Percentiles rank a stretch among this genome's conserved stretches.
These are phyloP conservation scores for Pestalotiopsis sp. DNA, from an alignment of 2,329 filamentous ascomycete genomes.

Conservation along the genomic window DNA sequence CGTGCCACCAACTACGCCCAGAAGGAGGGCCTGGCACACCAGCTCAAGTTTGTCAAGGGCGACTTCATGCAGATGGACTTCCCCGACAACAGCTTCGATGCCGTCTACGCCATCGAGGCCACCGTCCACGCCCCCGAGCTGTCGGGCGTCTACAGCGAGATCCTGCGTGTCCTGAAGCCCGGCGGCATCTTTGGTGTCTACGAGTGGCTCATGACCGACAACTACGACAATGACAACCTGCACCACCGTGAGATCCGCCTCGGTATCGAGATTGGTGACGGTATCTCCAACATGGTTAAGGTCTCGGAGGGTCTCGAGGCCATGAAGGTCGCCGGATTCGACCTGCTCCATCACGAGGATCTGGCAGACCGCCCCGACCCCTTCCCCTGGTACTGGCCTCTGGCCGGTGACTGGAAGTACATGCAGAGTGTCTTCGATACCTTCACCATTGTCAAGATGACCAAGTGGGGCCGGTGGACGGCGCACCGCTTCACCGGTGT, in stretches of 20 bases:
- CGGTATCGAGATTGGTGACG: conserved; percentile 92
- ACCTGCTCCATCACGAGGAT: conserved; percentile 82
- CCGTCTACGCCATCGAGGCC: conserved; percentile 95
- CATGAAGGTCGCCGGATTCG: conserved; percentile 85
- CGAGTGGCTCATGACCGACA: conserved; percentile 98
- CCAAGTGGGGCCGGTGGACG: conserved; percentile 72
- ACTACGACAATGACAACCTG: conserved; percentile 86
- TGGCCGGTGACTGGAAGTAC: conserved; percentile 83
- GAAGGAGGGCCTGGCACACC: conserved; percentile 77
- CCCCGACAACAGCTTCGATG: conserved; percentile 87
- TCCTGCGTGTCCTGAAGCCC: conserved; percentile 92
- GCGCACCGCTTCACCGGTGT: conserved; percentile 76
- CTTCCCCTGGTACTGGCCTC: conserved; percentile 91
- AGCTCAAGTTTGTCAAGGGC: conserved; percentile 87
- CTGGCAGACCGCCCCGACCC: conserved; percentile 73
- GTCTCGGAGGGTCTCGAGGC: conserved; percentile 78
- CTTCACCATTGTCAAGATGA: conserved; percentile 86
- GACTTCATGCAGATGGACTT: conserved; percentile 99
- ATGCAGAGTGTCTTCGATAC: conserved; percentile 78
- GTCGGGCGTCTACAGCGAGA: conserved; percentile 90
- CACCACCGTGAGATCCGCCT: conserved; percentile 88
- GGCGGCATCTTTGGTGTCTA: conserved; percentile 96
- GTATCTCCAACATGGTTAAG: conserved; percentile 96
- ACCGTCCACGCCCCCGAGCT: conserved; percentile 92
- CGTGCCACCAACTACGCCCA: conserved; percentile 83